A percentile compares a stretch with the other conserved stretches of the same genome.
These are phyloP conservation scores for Hypoxylon sp. DNA, from an alignment of 2,329 filamentous ascomycete species.

Conservation along the genomic window DNA sequence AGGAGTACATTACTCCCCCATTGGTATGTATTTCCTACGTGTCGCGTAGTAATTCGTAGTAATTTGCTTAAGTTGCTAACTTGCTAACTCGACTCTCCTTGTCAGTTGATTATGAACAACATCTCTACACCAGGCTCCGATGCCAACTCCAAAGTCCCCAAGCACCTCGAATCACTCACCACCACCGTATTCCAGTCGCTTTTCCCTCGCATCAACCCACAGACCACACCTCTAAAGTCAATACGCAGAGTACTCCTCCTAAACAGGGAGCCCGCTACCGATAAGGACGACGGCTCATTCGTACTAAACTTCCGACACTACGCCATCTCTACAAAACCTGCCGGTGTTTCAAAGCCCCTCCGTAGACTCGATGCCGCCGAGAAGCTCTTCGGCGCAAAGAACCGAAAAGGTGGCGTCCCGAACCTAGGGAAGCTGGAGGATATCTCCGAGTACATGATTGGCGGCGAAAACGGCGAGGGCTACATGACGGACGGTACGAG, in stretches of 20 bases:
- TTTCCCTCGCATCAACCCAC: constrained; percentile 95
- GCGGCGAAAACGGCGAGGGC: constrained; percentile 78
- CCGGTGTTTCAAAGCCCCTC: constrained; percentile 85
- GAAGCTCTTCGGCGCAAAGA: constrained; percentile 73
- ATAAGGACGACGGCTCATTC: constrained; percentile 75
- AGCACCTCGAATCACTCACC: constrained; percentile 90
- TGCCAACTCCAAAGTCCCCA: constrained; percentile 79
- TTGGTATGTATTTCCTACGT: constrained; percentile 65
- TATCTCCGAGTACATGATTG: constrained; percentile 93
- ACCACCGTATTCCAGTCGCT: constrained; percentile 96
- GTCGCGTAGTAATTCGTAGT: no score
- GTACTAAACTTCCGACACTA: constrained; percentile 92
- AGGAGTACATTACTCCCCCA: constrained; percentile 87
- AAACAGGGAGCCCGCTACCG: constrained; percentile 75
- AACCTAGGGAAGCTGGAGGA: constrained; percentile 93
- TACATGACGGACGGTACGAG: constrained; percentile 89
- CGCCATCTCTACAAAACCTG: constrained; percentile 89
- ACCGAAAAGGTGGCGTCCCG: constrained; percentile 78
- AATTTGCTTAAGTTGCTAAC: no score
- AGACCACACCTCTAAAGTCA: constrained; percentile 88
- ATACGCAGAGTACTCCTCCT: constrained; percentile 91
- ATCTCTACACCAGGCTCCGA: constrained; percentile 76
- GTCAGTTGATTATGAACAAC: constrained; percentile 95
- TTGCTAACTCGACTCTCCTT: constrained; percentile 34
- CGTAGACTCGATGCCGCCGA: constrained; percentile 87